Percentiles rank a stretch among this genome's conserved stretches.
Evolutionary conservation across 192 early-diverging fungal species (phyloP).

Genomic region (Backusella tuberculispora): DNA sequence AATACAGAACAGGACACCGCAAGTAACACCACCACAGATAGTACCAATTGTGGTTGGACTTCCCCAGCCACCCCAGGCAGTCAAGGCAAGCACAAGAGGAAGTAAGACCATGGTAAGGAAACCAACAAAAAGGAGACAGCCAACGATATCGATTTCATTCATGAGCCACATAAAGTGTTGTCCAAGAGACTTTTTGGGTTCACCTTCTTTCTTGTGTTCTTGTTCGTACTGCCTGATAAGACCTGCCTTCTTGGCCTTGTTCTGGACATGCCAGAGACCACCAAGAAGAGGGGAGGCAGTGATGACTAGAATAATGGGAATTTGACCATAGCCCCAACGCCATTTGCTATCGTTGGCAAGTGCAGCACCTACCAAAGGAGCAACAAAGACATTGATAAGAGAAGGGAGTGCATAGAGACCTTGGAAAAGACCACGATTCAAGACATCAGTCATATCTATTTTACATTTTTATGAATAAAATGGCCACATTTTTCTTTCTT

Average conservation of each 20-base stretch:
- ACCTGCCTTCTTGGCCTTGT: slow-evolving; percentile 23
- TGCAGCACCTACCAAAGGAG: slow-evolving; percentile 16
- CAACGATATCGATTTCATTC: slow-evolving; percentile 23
- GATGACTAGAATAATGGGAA: slow-evolving; percentile 21
- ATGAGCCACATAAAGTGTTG: background rate
- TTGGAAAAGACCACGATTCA: slow-evolving; percentile 28
- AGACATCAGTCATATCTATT: slow-evolving; percentile 24
- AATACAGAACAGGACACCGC: slow-evolving; percentile 17
- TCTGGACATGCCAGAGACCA: slow-evolving; percentile 20
- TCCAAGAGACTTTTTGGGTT: background rate
- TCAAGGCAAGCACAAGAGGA: slow-evolving; percentile 29
- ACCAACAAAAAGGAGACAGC: slow-evolving; percentile 25
- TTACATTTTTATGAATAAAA: background rate
- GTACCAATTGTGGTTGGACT: slow-evolving; percentile 29
- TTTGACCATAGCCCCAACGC: slow-evolving; percentile 32
- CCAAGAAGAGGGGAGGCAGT: slow-evolving; percentile 22
- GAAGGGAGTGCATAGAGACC: slow-evolving; percentile 23
- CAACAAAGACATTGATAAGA: slow-evolving; percentile 27
- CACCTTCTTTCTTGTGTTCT: background rate
- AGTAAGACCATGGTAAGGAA: slow-evolving; percentile 27
- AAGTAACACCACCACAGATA: slow-evolving; percentile 14
- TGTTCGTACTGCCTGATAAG: background rate
- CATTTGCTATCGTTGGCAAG: slow-evolving; percentile 12
- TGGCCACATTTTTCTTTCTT: too few species aligned
- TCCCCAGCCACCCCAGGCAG: slow-evolving; percentile 23